Conservation (phyloP, 352 stramenopile species). For the Phytophthora pluvialis region DNA sequence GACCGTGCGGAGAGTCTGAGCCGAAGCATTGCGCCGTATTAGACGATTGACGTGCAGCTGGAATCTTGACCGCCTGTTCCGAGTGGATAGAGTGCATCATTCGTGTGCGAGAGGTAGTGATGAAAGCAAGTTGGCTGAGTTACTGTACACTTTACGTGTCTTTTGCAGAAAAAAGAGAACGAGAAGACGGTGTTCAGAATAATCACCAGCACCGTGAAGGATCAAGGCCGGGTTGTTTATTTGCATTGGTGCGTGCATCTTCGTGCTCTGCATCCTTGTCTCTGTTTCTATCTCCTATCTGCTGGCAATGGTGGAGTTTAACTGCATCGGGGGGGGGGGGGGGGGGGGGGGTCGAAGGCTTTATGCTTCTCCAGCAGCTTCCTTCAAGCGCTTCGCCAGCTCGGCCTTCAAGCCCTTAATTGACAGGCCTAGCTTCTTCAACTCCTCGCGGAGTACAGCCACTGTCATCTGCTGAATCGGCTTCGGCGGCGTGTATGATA, state of each 20-base stretch:
- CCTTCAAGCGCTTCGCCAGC: constrained; percentile 80
- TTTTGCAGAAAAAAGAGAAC: constrained; percentile 10
- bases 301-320: constrained; percentile 24
- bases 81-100: constrained; percentile 24
- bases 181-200: constrained; percentile 20
- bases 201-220: constrained; percentile 16
- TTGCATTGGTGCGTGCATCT: constrained; percentile 33
- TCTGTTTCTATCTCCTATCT: constrained; percentile 43
- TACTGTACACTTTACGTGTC: constrained; percentile 7
- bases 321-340: constrained; percentile 16
- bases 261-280: constrained; percentile 17
- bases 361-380: constrained; percentile 56
- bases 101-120: not conserved
- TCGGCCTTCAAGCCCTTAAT: constrained; percentile 89
- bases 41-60: constrained; percentile 18
- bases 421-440: constrained; percentile 77
- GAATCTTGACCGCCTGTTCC: constrained; percentile 2
- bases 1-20: constrained; percentile 80
- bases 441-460: constrained; percentile 63
- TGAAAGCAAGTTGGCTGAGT: not conserved
- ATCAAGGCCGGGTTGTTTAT: constrained; percentile 34
- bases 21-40: constrained; percentile 75
- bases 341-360: not conserved
- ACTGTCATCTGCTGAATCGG: constrained; percentile 84
- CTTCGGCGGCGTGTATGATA: constrained; percentile 70